phyloP scores from a whole-genome alignment of 768 basidiomycete genomes.

The Leucosporidium yakuticum region DNA sequence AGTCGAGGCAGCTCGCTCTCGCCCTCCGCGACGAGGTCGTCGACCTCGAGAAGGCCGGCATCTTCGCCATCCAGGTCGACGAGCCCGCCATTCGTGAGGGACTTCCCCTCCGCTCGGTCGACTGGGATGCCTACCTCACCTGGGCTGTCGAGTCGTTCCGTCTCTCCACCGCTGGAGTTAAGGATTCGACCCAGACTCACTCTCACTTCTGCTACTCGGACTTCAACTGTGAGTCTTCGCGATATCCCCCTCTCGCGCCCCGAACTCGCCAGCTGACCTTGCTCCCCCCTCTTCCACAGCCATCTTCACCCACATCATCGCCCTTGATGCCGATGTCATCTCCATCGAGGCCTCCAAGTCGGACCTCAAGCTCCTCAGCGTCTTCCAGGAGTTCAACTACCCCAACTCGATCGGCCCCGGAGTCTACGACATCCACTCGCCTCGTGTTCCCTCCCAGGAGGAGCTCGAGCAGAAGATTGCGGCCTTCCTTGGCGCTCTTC shows the following conservation, averaged over 20 bases:
- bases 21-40: conserved; percentile 96
- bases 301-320: conserved; percentile 95
- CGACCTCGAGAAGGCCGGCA: conserved; percentile 86
- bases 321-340: conserved; percentile 96
- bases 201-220: conserved; percentile 87
- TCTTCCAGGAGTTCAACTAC: conserved; percentile 93
- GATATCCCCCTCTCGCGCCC: not conserved
- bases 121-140: conserved; percentile 92
- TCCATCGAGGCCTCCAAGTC: conserved; percentile 95
- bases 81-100: conserved; percentile 99
- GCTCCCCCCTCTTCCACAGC: conserved; percentile 85
- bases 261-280: conserved; percentile 14
- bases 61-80: conserved; percentile 97
- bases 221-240: not conserved
- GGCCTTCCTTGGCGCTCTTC: conserved; percentile 56
- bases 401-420: conserved; percentile 93
- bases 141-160: conserved; percentile 99
- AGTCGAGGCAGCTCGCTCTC: conserved; percentile 96
- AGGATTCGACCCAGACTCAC: conserved; percentile 89
- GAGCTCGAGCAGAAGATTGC: conserved; percentile 91
- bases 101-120: conserved; percentile 87
- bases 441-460: conserved; percentile 85
- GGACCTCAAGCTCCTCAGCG: conserved; percentile 92
- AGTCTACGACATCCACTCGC: conserved; percentile 67
- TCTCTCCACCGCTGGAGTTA: conserved; percentile 91